Evolutionary conservation across 1,284 basidiomycete genomes (phyloP), one percentile per base, ranked within the genome.

Genomic region (Heimioporus retisporus): DNA sequence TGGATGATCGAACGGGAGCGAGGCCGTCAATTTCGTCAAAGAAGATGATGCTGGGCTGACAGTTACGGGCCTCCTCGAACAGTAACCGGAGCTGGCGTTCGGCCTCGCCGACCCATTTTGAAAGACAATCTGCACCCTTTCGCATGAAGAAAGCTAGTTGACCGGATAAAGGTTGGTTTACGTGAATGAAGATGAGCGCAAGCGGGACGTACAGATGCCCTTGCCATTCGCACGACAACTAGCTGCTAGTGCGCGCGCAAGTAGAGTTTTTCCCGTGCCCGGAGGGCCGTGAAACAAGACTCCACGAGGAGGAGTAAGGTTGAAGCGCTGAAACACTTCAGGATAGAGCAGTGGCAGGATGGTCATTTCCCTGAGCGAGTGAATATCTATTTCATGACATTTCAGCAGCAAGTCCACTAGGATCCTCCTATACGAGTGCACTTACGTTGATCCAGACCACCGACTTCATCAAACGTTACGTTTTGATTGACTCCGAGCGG

Each of bases 91-190:
- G 86, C 79, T 99, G 98, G 6, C 98, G 90, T 77, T 99, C 98
- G 3, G 98, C 98, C 81, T 99, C 98, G 66, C 98, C 98, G 16
- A 99, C 97, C 98, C 98, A 99, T 82, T 99, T 99, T 11, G 96
- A 98, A 35, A 99, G 86, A 72, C 95, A 96, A 80, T 99, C 98
- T 28, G 98, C 98, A 51, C 98, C 98, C 81, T 99, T 99, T 60
- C 98, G 94, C 98, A 99, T 99, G 86, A 98, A 99, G 85, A 99
- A 99, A 3, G 96, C 95, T 96, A 53, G 53, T 57, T 63, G 23
- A 68, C 28, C 66, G 25, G 10, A 43, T 68, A 42, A 66, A 35
- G 66, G 59, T 50, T 19, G 3, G 7, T n/a, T 21, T 46, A 28
- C 13, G 31, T 18, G 59, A 67, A 67, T 25, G 44, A 40, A 50